Conservation (phyloP, 192 early-diverging fungal species). For the Backusella parvicylindrica region DNA sequence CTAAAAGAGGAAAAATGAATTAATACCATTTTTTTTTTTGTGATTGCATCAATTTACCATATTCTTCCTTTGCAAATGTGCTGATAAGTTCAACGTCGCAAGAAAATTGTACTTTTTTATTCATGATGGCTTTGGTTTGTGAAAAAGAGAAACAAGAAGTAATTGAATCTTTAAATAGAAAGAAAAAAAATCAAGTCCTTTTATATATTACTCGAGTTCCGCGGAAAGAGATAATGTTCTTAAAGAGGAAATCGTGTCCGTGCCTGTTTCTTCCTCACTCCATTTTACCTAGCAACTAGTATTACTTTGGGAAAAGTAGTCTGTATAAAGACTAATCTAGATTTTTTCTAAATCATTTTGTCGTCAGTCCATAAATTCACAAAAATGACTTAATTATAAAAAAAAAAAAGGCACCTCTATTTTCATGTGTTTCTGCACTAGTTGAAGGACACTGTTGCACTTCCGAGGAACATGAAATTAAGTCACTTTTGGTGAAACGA, state of each 20-base stretch:
- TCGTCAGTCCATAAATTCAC: background rate
- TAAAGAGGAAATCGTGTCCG: background rate
- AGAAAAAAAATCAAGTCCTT: background rate
- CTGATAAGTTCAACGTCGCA: slow-evolving; percentile 16
- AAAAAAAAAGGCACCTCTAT: background rate
- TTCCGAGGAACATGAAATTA: background rate
- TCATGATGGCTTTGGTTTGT: background rate
- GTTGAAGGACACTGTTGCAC: background rate
- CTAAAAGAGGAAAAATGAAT: background rate
- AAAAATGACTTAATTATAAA: background rate
- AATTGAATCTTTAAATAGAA: background rate
- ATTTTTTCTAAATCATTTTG: background rate
- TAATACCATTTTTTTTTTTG: background rate
- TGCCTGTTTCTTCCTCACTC: background rate
- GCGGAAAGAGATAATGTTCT: background rate
- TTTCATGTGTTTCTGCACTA: background rate
- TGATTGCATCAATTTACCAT: slow-evolving; percentile 9
- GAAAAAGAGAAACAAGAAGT: background rate
- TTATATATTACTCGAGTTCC: background rate
- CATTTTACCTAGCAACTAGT: background rate
- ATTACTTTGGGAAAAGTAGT: background rate
- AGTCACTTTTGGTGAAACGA: slow-evolving; percentile 6
- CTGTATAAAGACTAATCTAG: background rate
- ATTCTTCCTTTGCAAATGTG: slow-evolving; percentile 22
- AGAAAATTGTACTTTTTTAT: slow-evolving; percentile 18